A percentile compares a stretch with the other conserved stretches of the same genome.
These are phyloP conservation scores for Spinacia oleracea DNA, from an alignment of 179 eudicot species.

Conservation along the genomic window DNA sequence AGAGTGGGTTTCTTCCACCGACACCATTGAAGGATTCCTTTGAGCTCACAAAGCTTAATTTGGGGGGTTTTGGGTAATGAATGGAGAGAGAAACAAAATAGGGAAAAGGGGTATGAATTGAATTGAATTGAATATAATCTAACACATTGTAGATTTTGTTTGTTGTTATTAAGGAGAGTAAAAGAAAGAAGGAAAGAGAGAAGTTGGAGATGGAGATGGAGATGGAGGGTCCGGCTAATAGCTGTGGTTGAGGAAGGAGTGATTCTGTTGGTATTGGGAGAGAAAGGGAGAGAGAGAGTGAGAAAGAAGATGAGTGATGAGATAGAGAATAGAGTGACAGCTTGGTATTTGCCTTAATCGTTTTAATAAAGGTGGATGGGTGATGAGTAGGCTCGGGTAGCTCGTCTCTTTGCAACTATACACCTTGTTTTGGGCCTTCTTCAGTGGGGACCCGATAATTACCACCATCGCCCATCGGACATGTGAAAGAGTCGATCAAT, in stretches of 20 bases:
- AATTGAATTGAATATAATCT: too few relatives aligned
- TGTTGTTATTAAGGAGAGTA: neutral
- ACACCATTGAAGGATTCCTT: conserved; percentile 28
- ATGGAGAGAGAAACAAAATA: too few relatives aligned
- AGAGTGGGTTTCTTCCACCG: conserved; percentile 38
- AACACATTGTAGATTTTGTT: neutral
- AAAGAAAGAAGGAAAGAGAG: neutral
- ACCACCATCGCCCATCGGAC: too few relatives aligned
- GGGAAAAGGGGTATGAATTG: neutral
- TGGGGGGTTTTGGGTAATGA: neutral
- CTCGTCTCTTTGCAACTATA: neutral
- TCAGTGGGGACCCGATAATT: neutral
- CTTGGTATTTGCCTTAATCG: neutral
- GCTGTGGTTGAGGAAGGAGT: conserved; percentile 7
- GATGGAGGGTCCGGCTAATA: neutral
- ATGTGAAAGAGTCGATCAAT: too few relatives aligned
- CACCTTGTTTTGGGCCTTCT: neutral
- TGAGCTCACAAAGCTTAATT: neutral
- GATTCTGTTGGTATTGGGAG: neutral
- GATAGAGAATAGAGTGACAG: conserved; percentile 16
- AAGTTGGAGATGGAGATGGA: neutral
- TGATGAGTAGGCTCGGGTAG: neutral
- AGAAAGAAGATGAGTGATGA: neutral
- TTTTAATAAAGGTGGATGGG: neutral
- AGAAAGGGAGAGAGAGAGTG: neutral